phyloP scores from a whole-genome alignment of 495 filamentous ascomycete genomes.

The Aspergillus leporis region DNA sequence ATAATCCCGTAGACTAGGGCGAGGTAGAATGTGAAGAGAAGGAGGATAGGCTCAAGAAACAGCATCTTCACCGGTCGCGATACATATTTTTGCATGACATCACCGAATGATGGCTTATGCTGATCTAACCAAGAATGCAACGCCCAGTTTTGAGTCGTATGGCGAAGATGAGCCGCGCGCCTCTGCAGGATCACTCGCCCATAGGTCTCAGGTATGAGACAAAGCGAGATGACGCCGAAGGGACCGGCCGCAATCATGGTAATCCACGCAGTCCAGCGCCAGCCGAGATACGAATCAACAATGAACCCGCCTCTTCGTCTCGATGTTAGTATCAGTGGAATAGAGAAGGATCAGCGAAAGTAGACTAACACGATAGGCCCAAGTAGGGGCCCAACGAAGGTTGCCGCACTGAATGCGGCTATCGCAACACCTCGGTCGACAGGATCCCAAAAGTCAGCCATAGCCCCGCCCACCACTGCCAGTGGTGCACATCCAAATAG shows the following conservation, averaged over 20 bases:
- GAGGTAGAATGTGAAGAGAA: slow-evolving; percentile 52
- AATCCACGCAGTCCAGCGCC: slow-evolving; percentile 68
- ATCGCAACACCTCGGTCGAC: slow-evolving; percentile 61
- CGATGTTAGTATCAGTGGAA: no score
- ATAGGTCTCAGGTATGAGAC: slow-evolving; percentile 64
- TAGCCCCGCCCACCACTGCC: slow-evolving; percentile 58
- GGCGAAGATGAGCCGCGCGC: slow-evolving; percentile 58
- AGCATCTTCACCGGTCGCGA: slow-evolving; percentile 62
- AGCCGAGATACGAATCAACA: slow-evolving; percentile 53
- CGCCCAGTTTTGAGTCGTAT: slow-evolving; percentile 62
- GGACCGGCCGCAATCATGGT: slow-evolving; percentile 55
- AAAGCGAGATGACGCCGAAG: slow-evolving; percentile 48
- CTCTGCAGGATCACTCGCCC: slow-evolving; percentile 54
- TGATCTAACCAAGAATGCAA: slow-evolving; percentile 60
- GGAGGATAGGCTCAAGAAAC: slow-evolving; percentile 58
- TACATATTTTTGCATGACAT: slow-evolving; percentile 53
- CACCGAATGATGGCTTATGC: slow-evolving; percentile 43
- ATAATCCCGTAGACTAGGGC: slow-evolving; percentile 61
- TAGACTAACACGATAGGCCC: slow-evolving; percentile 28
- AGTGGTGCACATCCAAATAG: slow-evolving; percentile 64
- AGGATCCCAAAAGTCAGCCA: slow-evolving; percentile 63
- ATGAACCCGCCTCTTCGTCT: slow-evolving; percentile 67
- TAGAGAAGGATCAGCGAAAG: no score
- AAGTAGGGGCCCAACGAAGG: slow-evolving; percentile 53
- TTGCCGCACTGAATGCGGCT: slow-evolving; percentile 52